These are phyloP conservation scores for Hypoxylon sp. DNA, from an alignment of 2,329 filamentous ascomycete genomes.

Conservation along the genomic window DNA sequence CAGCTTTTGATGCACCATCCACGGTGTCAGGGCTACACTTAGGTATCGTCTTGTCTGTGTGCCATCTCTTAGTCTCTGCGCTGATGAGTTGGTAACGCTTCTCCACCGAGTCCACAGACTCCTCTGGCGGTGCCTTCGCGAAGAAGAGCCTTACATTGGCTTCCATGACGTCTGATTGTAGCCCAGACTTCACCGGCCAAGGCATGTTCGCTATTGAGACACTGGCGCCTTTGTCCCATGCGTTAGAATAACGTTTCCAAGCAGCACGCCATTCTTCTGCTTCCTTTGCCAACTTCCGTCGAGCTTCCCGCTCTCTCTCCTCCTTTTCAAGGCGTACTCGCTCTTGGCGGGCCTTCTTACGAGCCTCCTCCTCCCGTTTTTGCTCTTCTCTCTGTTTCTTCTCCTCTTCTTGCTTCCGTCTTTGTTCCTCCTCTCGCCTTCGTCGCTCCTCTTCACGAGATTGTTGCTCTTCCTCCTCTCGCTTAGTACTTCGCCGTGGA, in stretches of 20 bases:
- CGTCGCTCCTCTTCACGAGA: slow-evolving; percentile 2
- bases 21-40: slow-evolving; percentile 30
- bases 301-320: slow-evolving; percentile 25
- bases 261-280: slow-evolving; percentile 28
- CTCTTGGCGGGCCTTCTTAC: slow-evolving; percentile 28
- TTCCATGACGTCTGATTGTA: slow-evolving; percentile 34
- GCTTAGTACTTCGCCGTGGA: not conserved
- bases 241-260: slow-evolving; percentile 35
- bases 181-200: slow-evolving; percentile 44
- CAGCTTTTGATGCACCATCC: slow-evolving; percentile 11
- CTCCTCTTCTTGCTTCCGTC: slow-evolving; percentile 22
- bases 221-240: slow-evolving; percentile 21
- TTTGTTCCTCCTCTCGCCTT: slow-evolving; percentile 12
- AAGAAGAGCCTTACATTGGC: slow-evolving; percentile 41
- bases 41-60: slow-evolving; percentile 43
- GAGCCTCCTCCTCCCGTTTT: slow-evolving; percentile 24
- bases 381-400: slow-evolving; percentile 8
- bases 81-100: slow-evolving; percentile 38
- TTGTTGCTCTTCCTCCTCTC: not conserved
- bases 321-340: slow-evolving; percentile 16
- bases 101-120: slow-evolving; percentile 20
- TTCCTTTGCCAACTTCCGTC: slow-evolving; percentile 30
- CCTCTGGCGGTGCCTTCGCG: slow-evolving; percentile 31
- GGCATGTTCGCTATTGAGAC: slow-evolving; percentile 26
- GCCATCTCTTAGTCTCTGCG: slow-evolving; percentile 39